A percentile compares a stretch with the other conserved stretches of the same genome.
Conservation (phyloP, 352 stramenopile species). For the Aphanomyces stellatus region DNA sequence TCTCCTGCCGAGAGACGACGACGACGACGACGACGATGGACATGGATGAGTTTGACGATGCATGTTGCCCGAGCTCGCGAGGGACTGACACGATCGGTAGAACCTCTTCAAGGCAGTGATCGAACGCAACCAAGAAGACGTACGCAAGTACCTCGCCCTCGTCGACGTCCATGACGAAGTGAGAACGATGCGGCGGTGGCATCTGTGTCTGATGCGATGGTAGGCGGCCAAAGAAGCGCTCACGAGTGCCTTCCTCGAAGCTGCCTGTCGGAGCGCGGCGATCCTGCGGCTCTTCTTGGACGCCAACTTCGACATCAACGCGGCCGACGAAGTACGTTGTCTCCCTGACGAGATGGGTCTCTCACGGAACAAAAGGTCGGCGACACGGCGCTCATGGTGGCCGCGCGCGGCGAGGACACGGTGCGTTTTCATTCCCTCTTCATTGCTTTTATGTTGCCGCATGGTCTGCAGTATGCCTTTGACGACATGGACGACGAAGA, state of each 20-base stretch:
- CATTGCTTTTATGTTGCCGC: not conserved
- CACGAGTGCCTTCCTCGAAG: slow-evolving; percentile 3
- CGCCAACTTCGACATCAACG: slow-evolving; percentile 1
- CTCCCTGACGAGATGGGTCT: not conserved
- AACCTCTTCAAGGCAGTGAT: not conserved
- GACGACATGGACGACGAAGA: not conserved
- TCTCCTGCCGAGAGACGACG: too few relatives aligned
- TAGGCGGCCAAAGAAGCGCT: too few relatives aligned
- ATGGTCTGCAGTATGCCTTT: not conserved
- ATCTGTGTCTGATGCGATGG: too few relatives aligned
- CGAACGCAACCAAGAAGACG: not conserved
- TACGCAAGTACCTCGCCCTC: not conserved
- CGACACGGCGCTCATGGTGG: not conserved
- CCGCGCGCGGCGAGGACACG: not conserved
- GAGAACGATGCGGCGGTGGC: not conserved
- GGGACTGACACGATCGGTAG: not conserved
- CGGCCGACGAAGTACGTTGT: not conserved
- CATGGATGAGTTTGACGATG: slow-evolving; percentile 1
- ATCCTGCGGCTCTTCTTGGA: not conserved
- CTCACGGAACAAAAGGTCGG: not conserved
- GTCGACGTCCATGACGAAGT: not conserved
- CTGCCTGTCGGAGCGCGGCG: not conserved
- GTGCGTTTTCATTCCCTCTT: not conserved
- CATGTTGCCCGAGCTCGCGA: not conserved
- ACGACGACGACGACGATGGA: too few relatives aligned